Evolutionary conservation across 176 grass and related monocot genomes (phyloP).

Genomic region (Musa beccarii): DNA sequence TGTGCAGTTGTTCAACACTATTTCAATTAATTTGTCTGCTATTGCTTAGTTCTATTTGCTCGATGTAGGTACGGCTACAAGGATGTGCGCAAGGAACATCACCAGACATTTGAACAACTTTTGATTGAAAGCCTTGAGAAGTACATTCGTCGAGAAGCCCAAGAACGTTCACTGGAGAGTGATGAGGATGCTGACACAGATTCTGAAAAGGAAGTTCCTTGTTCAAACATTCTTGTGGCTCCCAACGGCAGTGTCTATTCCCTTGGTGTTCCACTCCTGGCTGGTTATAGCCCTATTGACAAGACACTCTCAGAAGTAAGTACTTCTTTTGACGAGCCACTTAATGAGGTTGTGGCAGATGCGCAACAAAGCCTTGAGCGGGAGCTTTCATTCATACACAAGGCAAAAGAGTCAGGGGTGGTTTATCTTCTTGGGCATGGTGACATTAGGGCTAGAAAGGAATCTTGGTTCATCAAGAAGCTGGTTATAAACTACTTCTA

Average conservation of each 20-base stretch:
- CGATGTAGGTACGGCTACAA: constrained; percentile 91
- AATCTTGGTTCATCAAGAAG: constrained; percentile 91
- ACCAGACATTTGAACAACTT: constrained; percentile 69
- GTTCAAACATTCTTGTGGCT: constrained; percentile 47
- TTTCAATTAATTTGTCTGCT: background rate
- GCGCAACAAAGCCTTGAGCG: constrained; percentile 51
- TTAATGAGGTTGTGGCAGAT: constrained; percentile 20
- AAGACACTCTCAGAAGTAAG: constrained; percentile 37
- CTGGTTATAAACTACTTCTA: constrained; percentile 97
- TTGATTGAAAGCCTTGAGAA: constrained; percentile 90
- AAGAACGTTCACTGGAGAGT: constrained; percentile 79
- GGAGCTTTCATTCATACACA: constrained; percentile 68
- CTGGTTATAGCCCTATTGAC: constrained; percentile 16
- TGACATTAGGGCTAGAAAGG: constrained; percentile 82
- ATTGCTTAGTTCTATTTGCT: constrained; percentile 1
- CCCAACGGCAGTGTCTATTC: constrained; percentile 70
- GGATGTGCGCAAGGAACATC: constrained; percentile 86
- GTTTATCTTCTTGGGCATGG: constrained; percentile 87
- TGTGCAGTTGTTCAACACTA: background rate
- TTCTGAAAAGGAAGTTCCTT: constrained; percentile 37
- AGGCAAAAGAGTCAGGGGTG: constrained; percentile 66
- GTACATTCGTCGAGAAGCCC: constrained; percentile 83
- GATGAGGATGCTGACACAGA: constrained; percentile 53
- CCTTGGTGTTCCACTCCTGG: constrained; percentile 48
- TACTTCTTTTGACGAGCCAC: constrained; percentile 41